Percentiles rank a stretch among this genome's conserved stretches.
Conservation (phyloP, 2,329 filamentous ascomycete species). For the Chrysosporium queenslandicum region DNA sequence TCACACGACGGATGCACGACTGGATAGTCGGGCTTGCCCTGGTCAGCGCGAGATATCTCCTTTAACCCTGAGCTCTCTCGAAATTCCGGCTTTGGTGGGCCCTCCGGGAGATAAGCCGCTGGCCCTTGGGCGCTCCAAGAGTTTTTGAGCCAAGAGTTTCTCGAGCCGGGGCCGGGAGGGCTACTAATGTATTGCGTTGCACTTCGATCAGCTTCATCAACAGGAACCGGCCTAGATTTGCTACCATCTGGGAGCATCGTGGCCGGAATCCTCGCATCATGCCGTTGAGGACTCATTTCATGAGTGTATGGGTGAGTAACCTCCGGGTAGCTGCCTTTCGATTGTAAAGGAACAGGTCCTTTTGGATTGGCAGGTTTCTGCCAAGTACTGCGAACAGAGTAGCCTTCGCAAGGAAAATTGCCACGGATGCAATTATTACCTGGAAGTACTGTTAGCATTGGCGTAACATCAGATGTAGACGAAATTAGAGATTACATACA, state of each 20-base stretch:
- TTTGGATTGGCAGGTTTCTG: slow-evolving; percentile 64
- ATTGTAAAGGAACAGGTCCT: slow-evolving; percentile 64
- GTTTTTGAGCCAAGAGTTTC: slow-evolving; percentile 34
- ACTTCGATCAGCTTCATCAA: slow-evolving; percentile 37
- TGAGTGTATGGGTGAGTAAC: slow-evolving; percentile 30
- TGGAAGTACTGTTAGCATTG: slow-evolving; percentile 28
- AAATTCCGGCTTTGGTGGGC: slow-evolving; percentile 31
- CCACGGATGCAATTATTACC: slow-evolving; percentile 85
- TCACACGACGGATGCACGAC: slow-evolving; percentile 26
- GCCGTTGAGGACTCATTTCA: slow-evolving; percentile 29
- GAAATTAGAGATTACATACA: slow-evolving; percentile 50
- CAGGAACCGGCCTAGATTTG: slow-evolving; percentile 38
- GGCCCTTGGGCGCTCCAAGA: slow-evolving; percentile 31
- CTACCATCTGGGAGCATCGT: slow-evolving; percentile 35
- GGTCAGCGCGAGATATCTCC: slow-evolving; percentile 31
- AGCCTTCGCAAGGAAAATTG: slow-evolving; percentile 83
- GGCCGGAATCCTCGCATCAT: slow-evolving; percentile 31
- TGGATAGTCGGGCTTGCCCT: slow-evolving; percentile 33
- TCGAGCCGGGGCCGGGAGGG: slow-evolving; percentile 28
- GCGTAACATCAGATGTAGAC: slow-evolving; percentile 2
- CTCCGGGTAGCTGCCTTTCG: slow-evolving; percentile 56
- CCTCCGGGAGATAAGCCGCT: slow-evolving; percentile 30
- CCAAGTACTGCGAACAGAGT: slow-evolving; percentile 69
- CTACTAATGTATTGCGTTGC: slow-evolving; percentile 34
- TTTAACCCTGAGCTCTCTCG: slow-evolving; percentile 33